Evolutionary conservation across 208 protist genomes (phyloP).

Genomic region (Leishmania major): DNA sequence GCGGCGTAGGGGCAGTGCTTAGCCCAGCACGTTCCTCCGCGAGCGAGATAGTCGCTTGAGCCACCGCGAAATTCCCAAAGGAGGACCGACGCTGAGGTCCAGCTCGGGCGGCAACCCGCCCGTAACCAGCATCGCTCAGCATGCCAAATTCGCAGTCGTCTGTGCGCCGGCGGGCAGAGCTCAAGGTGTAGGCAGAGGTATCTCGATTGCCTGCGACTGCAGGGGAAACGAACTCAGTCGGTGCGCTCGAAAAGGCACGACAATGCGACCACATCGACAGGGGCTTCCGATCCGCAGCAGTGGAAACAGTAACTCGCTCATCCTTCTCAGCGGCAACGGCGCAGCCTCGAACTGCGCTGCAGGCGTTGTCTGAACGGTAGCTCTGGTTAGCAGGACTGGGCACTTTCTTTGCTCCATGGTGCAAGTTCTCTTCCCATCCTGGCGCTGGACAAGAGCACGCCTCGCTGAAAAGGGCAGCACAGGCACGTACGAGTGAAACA

Average conservation of each 20-base stretch:
- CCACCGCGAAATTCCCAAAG: constrained; percentile 20
- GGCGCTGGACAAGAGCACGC: not conserved
- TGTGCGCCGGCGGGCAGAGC: not conserved
- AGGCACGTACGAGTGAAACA: constrained; percentile 15
- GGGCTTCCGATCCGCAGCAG: not conserved
- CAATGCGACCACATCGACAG: not conserved
- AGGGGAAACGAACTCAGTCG: not conserved
- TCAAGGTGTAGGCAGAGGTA: not conserved
- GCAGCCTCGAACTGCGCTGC: not conserved
- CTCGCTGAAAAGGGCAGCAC: constrained; percentile 4
- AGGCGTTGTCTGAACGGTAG: not conserved
- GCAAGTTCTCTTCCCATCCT: not conserved
- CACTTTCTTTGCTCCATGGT: not conserved
- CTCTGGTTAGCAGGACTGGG: too few species aligned
- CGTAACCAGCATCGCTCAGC: not conserved
- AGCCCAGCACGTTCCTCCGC: constrained; percentile 19
- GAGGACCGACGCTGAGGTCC: constrained; percentile 9
- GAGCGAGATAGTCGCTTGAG: constrained; percentile 12
- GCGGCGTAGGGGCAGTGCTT: constrained; percentile 11
- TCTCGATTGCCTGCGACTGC: not conserved
- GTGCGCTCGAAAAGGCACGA: not conserved
- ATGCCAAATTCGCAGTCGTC: not conserved
- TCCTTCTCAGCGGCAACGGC: not conserved
- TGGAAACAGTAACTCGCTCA: not conserved
- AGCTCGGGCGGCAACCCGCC: not conserved